Evolutionary conservation across 371 early-diverging fungal species (phyloP).

Genomic region (Apophysomyces variabilis): DNA sequence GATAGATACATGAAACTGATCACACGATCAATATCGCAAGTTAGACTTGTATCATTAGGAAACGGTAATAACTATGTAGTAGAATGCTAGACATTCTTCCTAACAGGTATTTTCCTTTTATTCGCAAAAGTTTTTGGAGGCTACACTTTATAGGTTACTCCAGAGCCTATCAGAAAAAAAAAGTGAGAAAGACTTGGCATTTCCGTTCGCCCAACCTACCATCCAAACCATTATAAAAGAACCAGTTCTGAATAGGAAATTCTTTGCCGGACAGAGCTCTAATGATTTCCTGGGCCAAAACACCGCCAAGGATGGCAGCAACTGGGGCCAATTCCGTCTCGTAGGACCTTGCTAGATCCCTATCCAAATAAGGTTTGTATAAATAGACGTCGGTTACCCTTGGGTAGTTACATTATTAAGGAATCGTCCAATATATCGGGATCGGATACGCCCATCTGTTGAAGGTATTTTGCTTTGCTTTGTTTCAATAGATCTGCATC

Average conservation of each 20-base stretch:
- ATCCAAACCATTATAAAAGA: conserved; percentile 71
- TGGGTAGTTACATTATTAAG: conserved; percentile 50
- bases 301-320: conserved; percentile 87
- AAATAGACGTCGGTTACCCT: background rate
- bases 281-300: conserved; percentile 88
- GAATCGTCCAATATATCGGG: conserved; percentile 45
- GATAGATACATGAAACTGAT: no score
- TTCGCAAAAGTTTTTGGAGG: background rate
- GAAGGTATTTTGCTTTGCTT: conserved; percentile 24
- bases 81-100: no score
- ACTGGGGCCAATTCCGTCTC: conserved; percentile 75
- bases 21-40: no score
- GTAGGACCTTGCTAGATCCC: conserved; percentile 41
- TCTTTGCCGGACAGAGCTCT: conserved; percentile 83
- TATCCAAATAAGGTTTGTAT: conserved; percentile 18
- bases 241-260: conserved; percentile 82
- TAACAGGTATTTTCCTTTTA: background rate
- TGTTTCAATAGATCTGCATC: conserved; percentile 26
- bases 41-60: no score
- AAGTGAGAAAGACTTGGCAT: background rate
- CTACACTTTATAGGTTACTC: conserved; percentile 14
- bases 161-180: conserved; percentile 18
- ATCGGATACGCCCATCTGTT: conserved; percentile 43
- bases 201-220: conserved; percentile 37
- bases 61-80: no score